phyloP scores from a whole-genome alignment of 1,284 basidiomycete species.

The Termitomyces sp. region DNA sequence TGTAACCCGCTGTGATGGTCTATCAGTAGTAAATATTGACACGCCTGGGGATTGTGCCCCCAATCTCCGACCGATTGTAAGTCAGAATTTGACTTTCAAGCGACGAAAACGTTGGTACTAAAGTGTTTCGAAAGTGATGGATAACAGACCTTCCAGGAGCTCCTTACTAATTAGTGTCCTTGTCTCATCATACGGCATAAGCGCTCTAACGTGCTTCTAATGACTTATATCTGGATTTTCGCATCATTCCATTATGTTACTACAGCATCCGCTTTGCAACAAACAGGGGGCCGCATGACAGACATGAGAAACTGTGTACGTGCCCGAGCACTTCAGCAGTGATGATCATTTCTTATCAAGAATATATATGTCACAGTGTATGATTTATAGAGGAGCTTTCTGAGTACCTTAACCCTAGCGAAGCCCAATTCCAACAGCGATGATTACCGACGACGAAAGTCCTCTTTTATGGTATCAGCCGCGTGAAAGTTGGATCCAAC shows the following conservation, averaged over 20 bases:
- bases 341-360: neutral
- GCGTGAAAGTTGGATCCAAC: slow-evolving; percentile 2
- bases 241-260: neutral
- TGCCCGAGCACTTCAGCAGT: neutral
- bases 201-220: too few relatives aligned
- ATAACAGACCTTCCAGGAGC: too few relatives aligned
- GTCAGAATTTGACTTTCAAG: too few relatives aligned
- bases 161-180: too few relatives aligned
- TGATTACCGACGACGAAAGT: slow-evolving; percentile 7
- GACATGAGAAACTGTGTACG: neutral
- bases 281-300: neutral
- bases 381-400: neutral
- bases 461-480: slow-evolving; percentile 9
- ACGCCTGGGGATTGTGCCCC: too few relatives aligned
- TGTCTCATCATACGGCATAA: neutral
- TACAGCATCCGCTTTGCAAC: neutral
- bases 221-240: neutral
- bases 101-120: too few relatives aligned
- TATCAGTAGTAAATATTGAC: too few relatives aligned
- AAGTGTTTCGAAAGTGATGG: too few relatives aligned
- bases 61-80: too few relatives aligned
- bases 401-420: neutral
- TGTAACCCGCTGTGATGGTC: too few relatives aligned
- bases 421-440: neutral
- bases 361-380: neutral